Conservation (phyloP, 345 rosid species). For the Xanthoceras sorbifolium region DNA sequence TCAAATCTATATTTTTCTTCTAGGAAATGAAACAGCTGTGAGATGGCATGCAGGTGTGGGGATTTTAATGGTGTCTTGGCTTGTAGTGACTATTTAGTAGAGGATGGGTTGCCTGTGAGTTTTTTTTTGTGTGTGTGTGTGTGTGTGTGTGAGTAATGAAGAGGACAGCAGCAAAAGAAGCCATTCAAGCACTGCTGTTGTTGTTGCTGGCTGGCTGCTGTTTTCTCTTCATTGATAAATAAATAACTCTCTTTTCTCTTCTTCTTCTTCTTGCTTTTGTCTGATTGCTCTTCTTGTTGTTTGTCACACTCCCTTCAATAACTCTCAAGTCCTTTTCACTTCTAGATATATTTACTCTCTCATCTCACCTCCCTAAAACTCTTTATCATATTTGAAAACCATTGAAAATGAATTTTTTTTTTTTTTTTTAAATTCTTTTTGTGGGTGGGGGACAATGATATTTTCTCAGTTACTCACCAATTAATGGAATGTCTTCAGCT, state of each 20-base stretch:
- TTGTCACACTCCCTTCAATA: background rate
- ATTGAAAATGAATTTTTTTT: background rate
- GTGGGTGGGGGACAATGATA: background rate
- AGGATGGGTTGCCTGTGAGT: conserved; percentile 3
- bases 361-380: background rate
- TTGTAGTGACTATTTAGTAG: background rate
- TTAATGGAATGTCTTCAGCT: too few relatives aligned
- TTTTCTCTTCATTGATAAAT: background rate
- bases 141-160: background rate
- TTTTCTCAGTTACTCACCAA: background rate
- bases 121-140: too few relatives aligned
- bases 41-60: background rate
- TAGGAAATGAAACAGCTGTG: background rate
- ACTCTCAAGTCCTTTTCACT: conserved; percentile 12
- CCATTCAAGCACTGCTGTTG: background rate
- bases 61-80: background rate
- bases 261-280: background rate
- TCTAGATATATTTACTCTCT: background rate
- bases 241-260: background rate
- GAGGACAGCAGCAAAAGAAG: conserved; percentile 6
- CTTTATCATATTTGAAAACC: background rate
- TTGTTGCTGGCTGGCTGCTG: background rate
- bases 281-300: background rate
- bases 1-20: too few relatives aligned
- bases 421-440: too few relatives aligned